Percentiles rank a stretch among this genome's conserved stretches.
Evolutionary conservation across 1,139 yeast species (phyloP).

Genomic region (Kurtzmaniella natalensis): DNA sequence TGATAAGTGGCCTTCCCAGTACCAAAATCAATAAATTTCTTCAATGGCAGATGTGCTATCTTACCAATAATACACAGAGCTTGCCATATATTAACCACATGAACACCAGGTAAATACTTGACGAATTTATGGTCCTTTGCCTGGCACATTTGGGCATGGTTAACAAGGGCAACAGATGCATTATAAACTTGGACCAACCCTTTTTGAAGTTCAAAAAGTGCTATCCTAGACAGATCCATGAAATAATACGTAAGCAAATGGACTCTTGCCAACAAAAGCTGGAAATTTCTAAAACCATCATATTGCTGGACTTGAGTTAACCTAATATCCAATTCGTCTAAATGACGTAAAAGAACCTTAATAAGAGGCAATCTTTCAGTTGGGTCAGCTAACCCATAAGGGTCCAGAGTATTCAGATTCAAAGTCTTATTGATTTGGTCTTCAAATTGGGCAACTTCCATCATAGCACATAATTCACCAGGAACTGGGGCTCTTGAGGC

Average conservation of each 20-base stretch:
- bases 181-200: conserved; percentile 78
- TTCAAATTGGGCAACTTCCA: conserved; percentile 79
- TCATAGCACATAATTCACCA: conserved; percentile 60
- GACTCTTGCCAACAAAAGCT: conserved; percentile 67
- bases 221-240: conserved; percentile 55
- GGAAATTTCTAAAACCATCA: conserved; percentile 67
- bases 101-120: conserved; percentile 78
- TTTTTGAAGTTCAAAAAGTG: conserved; percentile 60
- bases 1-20: conserved; percentile 72
- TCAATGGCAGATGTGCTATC: conserved; percentile 69
- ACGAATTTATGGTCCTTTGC: conserved; percentile 58
- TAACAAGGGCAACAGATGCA: conserved; percentile 67
- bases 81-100: conserved; percentile 83
- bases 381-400: conserved; percentile 61
- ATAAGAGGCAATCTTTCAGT: conserved; percentile 71
- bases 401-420: conserved; percentile 67
- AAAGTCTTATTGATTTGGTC: conserved; percentile 78
- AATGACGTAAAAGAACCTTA: conserved; percentile 62
- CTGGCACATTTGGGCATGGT: conserved; percentile 63
- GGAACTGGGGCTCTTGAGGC: conserved; percentile 32
- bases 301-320: conserved; percentile 21
- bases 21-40: conserved; percentile 60
- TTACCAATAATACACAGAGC: conserved; percentile 82
- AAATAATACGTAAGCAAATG: conserved; percentile 80
- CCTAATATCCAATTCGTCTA: conserved; percentile 70